Evolutionary conservation across 208 protist genomes (phyloP), one percentile per base, ranked within the genome.

Genomic region (Plasmodiophora brassicae): DNA sequence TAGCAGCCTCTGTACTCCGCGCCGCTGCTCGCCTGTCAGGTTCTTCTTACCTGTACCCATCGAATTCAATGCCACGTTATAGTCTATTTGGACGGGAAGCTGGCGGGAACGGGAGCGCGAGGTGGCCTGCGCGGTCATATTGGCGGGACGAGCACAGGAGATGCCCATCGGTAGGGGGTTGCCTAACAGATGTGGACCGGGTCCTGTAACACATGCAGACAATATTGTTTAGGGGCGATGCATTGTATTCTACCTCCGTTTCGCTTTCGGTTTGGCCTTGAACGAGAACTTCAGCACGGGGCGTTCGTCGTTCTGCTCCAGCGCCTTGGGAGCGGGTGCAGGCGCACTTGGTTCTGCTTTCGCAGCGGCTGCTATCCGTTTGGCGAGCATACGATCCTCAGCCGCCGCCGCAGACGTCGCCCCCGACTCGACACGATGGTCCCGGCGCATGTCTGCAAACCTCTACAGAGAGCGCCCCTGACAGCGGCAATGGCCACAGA

Each of bases 231-330:
- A n/a, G n/a, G n/a, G n/a, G n/a, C n/a, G n/a, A n/a, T n/a, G n/a
- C n/a, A n/a, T n/a, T n/a, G n/a, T n/a, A n/a, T 5, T 36, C 41
- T 32, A 78, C n/a, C 65, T 78, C n/a, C 65, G 32, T 78, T 32
- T 78, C 5, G n/a, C n/a, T 36, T 5, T 5, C 20, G 5, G n/a
- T 38, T 78, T 78, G 10, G 65, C 10, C n/a, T 78, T 78, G n/a
- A 78, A 78, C 41, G 65, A 5, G 41, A 78, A 78, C 65, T 78
- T 78, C 65, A 78, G n/a, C 5, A 32, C 65, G n/a, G 65, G 65
- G 32, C 65, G 5, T 8, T n/a, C 5, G 10, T 78, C 65, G n/a
- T 5, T 32, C 5, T 5, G 14, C 10, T 78, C 65, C n/a, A 78
- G n/a, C 14, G 14, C n/a, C 14, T 38, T 78, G 41, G 32, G 14